These are phyloP conservation scores for Pyrenochaeta sp. DNA, from an alignment of 2,329 filamentous ascomycete species.

Conservation along the genomic window DNA sequence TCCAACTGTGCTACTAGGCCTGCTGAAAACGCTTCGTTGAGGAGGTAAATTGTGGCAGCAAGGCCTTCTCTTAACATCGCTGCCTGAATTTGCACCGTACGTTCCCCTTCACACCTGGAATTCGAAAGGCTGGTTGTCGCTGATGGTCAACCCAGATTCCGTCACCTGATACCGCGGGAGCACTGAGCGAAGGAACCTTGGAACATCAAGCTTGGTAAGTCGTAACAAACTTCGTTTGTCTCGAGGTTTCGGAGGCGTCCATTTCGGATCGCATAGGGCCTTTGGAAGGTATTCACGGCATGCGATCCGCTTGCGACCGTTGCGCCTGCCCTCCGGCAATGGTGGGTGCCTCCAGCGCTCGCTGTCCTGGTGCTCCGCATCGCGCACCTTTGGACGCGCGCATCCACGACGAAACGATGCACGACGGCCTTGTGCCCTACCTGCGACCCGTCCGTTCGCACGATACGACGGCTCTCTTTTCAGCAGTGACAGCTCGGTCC, in stretches of 20 bases:
- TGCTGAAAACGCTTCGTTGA: constrained; percentile 1
- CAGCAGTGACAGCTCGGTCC: constrained; percentile 50
- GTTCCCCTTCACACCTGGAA: neutral
- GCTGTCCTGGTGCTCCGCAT: constrained; percentile 30
- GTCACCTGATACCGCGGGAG: constrained; percentile 11
- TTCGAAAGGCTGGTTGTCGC: neutral
- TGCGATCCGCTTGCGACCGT: constrained; percentile 17
- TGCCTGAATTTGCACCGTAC: neutral
- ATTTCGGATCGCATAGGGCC: neutral
- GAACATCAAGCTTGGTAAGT: constrained; percentile 14
- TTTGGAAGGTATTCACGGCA: constrained; percentile 1
- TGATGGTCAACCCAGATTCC: constrained; percentile 3
- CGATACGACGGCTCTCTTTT: constrained; percentile 38
- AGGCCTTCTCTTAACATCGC: constrained; percentile 5
- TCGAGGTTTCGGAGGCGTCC: neutral
- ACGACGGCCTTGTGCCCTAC: constrained; percentile 42
- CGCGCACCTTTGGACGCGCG: constrained; percentile 34
- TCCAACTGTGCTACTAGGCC: constrained; percentile 7
- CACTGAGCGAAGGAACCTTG: constrained; percentile 6
- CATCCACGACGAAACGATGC: constrained; percentile 39
- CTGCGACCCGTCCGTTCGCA: constrained; percentile 29
- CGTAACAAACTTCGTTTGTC: constrained; percentile 4
- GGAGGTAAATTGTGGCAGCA: constrained; percentile 5
- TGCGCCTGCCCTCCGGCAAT: constrained; percentile 20
- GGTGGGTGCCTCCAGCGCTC: constrained; percentile 22